phyloP scores from a whole-genome alignment of 805 yeast species.

The Wickerhamomyces silvicola region DNA sequence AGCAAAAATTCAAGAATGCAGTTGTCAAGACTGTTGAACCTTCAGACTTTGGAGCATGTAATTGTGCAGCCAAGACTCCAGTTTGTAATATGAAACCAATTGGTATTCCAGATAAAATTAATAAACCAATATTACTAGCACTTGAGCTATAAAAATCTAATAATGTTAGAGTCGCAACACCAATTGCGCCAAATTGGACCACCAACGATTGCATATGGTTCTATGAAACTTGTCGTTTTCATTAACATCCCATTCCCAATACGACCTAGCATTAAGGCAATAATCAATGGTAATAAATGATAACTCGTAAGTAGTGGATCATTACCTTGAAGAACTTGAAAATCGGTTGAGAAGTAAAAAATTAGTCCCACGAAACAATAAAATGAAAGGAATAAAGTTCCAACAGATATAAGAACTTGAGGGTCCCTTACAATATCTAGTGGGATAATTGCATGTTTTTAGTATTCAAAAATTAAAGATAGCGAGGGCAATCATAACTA shows the following conservation, averaged over 20 bases:
- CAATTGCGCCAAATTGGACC: constrained; percentile 25
- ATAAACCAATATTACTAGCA: constrained; percentile 27
- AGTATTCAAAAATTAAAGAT: constrained; percentile 34
- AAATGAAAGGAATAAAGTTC: constrained; percentile 28
- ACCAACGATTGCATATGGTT: constrained; percentile 30
- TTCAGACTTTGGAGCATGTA: constrained; percentile 40
- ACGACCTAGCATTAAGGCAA: constrained; percentile 10
- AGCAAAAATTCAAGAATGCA: constrained; percentile 32
- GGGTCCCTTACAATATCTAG: constrained; percentile 31
- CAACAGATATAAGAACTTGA: constrained; percentile 26
- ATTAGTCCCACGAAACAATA: constrained; percentile 33
- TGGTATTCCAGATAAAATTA: constrained; percentile 32
- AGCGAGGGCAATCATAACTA: constrained; percentile 28
- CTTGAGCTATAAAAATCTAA: constrained; percentile 24
- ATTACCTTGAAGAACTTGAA: constrained; percentile 38
- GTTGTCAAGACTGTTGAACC: constrained; percentile 43
- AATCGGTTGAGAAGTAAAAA: constrained; percentile 39
- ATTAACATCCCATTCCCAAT: constrained; percentile 23
- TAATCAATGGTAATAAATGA: constrained; percentile 15
- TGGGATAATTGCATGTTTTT: constrained; percentile 42
- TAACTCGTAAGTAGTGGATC: constrained; percentile 16
- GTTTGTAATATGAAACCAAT: constrained; percentile 31
- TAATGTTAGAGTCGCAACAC: constrained; percentile 28
- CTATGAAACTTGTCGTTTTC: constrained; percentile 27
- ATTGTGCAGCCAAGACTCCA: constrained; percentile 25